Evolutionary conservation across 805 yeast species (phyloP), one percentile per base, ranked within the genome.

Genomic region (Suhomyces sp.): DNA sequence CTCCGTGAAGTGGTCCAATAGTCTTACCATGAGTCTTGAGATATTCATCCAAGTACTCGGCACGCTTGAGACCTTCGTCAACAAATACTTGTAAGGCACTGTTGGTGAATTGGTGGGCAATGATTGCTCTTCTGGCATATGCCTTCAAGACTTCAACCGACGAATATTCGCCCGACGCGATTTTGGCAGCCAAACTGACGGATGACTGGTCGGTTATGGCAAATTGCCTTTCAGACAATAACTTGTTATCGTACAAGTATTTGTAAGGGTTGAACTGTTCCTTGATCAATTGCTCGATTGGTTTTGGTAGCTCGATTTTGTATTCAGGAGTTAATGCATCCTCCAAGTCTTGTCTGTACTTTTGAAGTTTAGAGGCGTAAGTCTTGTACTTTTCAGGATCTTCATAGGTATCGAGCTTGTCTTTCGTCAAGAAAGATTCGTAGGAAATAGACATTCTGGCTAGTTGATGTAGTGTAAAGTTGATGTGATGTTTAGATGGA

Each of bases 1-100:
- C 66, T 2, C 90, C 90, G 58, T 85, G 89, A 45, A 85, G 73
- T 1, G 87, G 85, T 25, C 89, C 89, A 33, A 80, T 60, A 1
- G 76, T 65, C 52, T 77, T 67, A n/a, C 83, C 83, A 48, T 79
- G 73, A 46, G 73, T 71, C 49, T 62, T 65, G 51, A 57, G 80
- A 60, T 78, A 76, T 21, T 73, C 78, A 60, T 86, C 92, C 53
- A 84, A 70, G 48, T 63, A 71, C 57, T 75, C 65, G 6, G 90
- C 90, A 51, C 76, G 72, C 51, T 70, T 71, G 49, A 85, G 68
- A 12, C 89, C 91, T 52, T 81, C 80, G 8, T 81, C 82, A 35
- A 81, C 69, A 61, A 86, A 83, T 50, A 87, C 74, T 52, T 84
- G 86, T 67, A 85, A 75, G 29, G 82, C 73, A 60, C 82, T 78